phyloP scores from a whole-genome alignment of 495 filamentous ascomycete species.

The Niebla homalea region DNA sequence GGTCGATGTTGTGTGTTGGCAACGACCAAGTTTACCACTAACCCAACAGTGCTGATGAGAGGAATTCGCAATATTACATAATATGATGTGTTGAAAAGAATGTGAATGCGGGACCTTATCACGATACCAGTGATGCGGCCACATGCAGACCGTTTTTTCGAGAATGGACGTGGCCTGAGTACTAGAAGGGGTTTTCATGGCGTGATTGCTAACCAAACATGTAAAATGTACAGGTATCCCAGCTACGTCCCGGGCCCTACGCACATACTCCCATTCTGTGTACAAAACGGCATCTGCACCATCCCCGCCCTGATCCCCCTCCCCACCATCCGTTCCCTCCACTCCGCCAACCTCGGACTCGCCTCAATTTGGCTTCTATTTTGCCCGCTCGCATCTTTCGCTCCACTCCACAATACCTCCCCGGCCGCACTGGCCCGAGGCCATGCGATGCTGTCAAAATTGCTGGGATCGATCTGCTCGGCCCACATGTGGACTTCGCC shows the following conservation, averaged over 20 bases:
- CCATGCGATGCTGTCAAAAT: constrained; percentile 60
- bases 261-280: constrained; percentile 5
- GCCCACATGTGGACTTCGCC: constrained; percentile 68
- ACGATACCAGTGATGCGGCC: too few species aligned
- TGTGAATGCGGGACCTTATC: too few species aligned
- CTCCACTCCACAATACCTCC: constrained; percentile 16
- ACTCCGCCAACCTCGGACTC: constrained; percentile 12
- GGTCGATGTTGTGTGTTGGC: not conserved
- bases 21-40: not conserved
- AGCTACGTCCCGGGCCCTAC: not conserved
- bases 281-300: constrained; percentile 18
- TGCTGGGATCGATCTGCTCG: constrained; percentile 60
- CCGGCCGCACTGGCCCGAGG: constrained; percentile 54
- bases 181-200: too few species aligned
- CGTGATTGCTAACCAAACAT: too few species aligned
- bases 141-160: too few species aligned
- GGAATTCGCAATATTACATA: too few species aligned
- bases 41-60: too few species aligned
- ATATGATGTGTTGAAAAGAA: too few species aligned
- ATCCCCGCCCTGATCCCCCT: constrained; percentile 11
- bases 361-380: constrained; percentile 16
- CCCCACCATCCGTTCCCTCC: constrained; percentile 16
- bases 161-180: too few species aligned
- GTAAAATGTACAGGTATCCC: too few species aligned
- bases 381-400: constrained; percentile 5